Percentiles rank a stretch among this genome's conserved stretches.
Conservation (phyloP, 176 grass and related monocot species). For the Avena atlantica region DNA sequence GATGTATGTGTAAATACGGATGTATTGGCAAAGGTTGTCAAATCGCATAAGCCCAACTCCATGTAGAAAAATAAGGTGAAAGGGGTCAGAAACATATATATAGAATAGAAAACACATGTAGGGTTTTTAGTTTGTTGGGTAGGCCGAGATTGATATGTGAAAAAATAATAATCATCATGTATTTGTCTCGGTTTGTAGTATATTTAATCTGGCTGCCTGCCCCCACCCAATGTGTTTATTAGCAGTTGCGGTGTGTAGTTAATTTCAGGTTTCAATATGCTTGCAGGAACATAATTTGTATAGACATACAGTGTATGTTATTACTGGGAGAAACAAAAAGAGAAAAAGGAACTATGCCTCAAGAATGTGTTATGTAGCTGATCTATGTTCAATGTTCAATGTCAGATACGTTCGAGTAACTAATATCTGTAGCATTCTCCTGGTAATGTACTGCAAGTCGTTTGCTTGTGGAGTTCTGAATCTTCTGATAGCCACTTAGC, state of each 20-base stretch:
- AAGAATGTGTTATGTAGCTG: not conserved
- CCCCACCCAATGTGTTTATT: conserved; percentile 59
- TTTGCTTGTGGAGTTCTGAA: too few relatives aligned
- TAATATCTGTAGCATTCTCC: too few relatives aligned
- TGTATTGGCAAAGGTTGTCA: conserved; percentile 49
- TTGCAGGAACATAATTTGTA: conserved; percentile 40
- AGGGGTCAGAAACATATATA: not conserved
- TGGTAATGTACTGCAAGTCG: too few relatives aligned
- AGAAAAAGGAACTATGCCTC: not conserved
- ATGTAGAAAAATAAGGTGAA: conserved; percentile 45
- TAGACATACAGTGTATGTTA: conserved; percentile 16
- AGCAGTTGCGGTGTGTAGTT: conserved; percentile 55
- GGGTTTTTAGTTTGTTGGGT: conserved; percentile 41
- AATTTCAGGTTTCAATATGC: conserved; percentile 10
- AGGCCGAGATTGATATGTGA: conserved; percentile 60
- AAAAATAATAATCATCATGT: conserved; percentile 42
- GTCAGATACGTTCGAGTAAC: too few relatives aligned
- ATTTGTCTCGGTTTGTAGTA: conserved; percentile 60
- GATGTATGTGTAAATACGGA: conserved; percentile 38
- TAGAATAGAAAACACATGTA: conserved; percentile 43
- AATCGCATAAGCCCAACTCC: not conserved
- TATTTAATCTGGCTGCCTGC: conserved; percentile 22
- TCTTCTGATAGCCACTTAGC: too few relatives aligned
- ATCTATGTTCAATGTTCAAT: too few relatives aligned
- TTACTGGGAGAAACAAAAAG: not conserved